These are phyloP conservation scores for Rhizopus stolonifer DNA, from an alignment of 371 early-diverging fungal species.

Conservation along the genomic window DNA sequence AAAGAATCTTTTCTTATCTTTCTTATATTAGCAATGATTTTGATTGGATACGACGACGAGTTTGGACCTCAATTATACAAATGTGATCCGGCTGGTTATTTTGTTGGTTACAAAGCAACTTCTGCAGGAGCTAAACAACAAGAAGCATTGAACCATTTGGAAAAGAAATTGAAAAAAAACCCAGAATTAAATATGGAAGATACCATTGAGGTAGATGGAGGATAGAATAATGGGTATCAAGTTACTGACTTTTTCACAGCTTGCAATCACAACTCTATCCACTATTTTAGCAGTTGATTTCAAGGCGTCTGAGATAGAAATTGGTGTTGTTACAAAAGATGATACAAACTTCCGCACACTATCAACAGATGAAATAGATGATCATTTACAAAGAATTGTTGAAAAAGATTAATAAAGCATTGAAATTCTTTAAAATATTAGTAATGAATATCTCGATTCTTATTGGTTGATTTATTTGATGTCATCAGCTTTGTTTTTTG, in stretches of 20 bases:
- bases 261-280: constrained; percentile 93
- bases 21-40: constrained; percentile 79
- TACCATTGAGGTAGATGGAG: constrained; percentile 82
- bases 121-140: constrained; percentile 98
- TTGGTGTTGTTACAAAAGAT: constrained; percentile 83
- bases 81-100: constrained; percentile 98
- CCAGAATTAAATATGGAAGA: constrained; percentile 80
- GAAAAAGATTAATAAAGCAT: constrained; percentile 71
- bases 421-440: background rate
- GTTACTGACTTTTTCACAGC: no score
- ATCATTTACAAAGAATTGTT: constrained; percentile 85
- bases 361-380: constrained; percentile 85
- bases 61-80: constrained; percentile 95
- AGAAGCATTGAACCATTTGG: constrained; percentile 93
- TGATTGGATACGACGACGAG: constrained; percentile 95
- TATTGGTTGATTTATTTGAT: background rate
- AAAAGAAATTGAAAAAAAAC: constrained; percentile 95
- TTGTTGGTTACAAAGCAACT: constrained; percentile 95
- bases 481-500: background rate
- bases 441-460: background rate
- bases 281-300: constrained; percentile 91
- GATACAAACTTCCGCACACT: constrained; percentile 80
- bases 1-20: background rate
- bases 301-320: constrained; percentile 92
- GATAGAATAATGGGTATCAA: no score